Evolutionary conservation across 164 flowering plant genomes (phyloP).

Genomic region (Buxus sempervirens): DNA sequence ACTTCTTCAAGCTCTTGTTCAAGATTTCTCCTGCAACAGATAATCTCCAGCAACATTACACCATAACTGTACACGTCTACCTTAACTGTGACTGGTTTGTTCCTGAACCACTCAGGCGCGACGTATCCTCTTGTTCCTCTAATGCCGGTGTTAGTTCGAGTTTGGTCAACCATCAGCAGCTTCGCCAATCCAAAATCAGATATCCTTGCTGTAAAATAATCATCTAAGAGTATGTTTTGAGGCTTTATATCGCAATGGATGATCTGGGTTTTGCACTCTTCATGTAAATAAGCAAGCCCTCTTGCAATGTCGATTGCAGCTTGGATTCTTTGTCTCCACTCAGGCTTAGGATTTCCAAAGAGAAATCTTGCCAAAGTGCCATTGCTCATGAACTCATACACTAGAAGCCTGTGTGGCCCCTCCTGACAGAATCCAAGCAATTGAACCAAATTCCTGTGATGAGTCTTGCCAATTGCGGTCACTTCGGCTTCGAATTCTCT

Average conservation of each 20-base stretch:
- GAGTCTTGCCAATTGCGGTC: slow-evolving; percentile 19
- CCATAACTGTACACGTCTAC: slow-evolving; percentile 16
- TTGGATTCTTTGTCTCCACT: slow-evolving; percentile 13
- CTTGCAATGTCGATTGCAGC: slow-evolving; percentile 13
- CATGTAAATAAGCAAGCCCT: slow-evolving; percentile 24
- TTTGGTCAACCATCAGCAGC: slow-evolving; percentile 3
- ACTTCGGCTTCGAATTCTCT: slow-evolving; percentile 30
- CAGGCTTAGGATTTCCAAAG: slow-evolving; percentile 11
- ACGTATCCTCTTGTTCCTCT: slow-evolving; percentile 15
- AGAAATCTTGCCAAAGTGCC: slow-evolving; percentile 19
- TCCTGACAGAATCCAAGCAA: slow-evolving; percentile 29
- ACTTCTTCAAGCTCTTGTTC: neutral
- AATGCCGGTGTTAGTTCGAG: slow-evolving; percentile 5
- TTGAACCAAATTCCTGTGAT: slow-evolving; percentile 28
- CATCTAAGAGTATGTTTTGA: slow-evolving; percentile 24
- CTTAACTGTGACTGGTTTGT: slow-evolving; percentile 5
- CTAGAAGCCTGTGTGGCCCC: slow-evolving; percentile 19
- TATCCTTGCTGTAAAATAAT: slow-evolving; percentile 11
- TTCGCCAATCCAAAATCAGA: slow-evolving; percentile 21
- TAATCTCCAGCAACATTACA: slow-evolving; percentile 3
- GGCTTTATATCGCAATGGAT: slow-evolving; percentile 27
- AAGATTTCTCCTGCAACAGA: slow-evolving; percentile 6
- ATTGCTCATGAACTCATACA: slow-evolving; percentile 22
- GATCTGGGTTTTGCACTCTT: slow-evolving; percentile 24
- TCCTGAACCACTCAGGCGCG: slow-evolving; percentile 16